These are phyloP conservation scores for Entomophthora muscae DNA, from an alignment of 371 early-diverging fungal genomes.

Conservation along the genomic window DNA sequence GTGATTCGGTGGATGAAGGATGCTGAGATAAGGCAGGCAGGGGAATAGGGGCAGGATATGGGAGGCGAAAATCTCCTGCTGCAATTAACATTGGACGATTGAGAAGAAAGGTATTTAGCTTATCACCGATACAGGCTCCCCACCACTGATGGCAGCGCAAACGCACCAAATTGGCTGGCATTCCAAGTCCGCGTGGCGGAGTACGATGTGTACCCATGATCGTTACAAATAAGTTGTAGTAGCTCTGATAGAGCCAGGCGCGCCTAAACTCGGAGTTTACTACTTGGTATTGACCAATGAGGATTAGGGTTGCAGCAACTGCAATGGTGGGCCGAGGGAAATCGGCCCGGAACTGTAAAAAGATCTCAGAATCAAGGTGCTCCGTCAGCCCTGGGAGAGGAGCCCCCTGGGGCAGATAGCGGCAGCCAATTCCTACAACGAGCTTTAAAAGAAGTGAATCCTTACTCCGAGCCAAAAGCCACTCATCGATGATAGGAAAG, in stretches of 20 bases:
- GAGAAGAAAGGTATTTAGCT: not conserved
- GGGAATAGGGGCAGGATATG: not conserved
- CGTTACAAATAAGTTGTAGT: not conserved
- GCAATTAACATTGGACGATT: slow-evolving; percentile 1
- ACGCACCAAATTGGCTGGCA: not conserved
- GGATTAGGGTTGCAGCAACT: not conserved
- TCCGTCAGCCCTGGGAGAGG: slow-evolving; percentile 1
- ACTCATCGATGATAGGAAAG: slow-evolving; percentile 2
- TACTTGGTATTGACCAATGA: slow-evolving; percentile 3
- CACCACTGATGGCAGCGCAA: slow-evolving; percentile 1
- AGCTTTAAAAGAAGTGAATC: not conserved
- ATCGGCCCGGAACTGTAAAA: not conserved
- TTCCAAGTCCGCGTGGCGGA: too few relatives aligned
- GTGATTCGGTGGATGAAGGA: not conserved
- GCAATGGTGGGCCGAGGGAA: not conserved
- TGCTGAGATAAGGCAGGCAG: not conserved
- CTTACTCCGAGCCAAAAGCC: not conserved
- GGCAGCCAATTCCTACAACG: slow-evolving; percentile 1
- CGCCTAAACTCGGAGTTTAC: not conserved
- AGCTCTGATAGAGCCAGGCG: not conserved
- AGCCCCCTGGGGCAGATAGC: not conserved
- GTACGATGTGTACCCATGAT: not conserved
- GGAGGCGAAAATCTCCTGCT: not conserved
- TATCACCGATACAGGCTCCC: not conserved
- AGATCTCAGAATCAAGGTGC: not conserved